These are phyloP conservation scores for Penicillium sp. DNA, from an alignment of 2,329 filamentous ascomycete species.

Conservation along the genomic window DNA sequence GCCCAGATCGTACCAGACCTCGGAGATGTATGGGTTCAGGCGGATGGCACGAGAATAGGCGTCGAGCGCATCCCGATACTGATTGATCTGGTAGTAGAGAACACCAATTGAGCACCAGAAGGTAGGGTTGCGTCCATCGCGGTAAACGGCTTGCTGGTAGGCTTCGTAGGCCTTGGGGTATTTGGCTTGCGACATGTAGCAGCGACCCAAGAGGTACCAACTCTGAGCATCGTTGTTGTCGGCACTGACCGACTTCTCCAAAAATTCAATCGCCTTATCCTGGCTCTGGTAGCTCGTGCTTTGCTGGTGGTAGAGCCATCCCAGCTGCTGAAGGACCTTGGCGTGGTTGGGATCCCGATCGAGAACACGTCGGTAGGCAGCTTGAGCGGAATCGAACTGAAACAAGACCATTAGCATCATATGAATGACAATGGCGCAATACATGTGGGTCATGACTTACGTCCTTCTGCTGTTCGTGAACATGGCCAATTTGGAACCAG, in stretches of 20 bases:
- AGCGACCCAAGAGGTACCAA: constrained; percentile 96
- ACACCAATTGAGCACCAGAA: constrained; percentile 99
- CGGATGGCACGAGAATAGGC: constrained; percentile 96
- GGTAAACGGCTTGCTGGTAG: constrained; percentile 97
- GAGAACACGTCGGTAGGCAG: constrained; percentile 87
- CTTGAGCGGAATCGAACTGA: constrained; percentile 89
- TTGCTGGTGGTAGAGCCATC: constrained; percentile 96
- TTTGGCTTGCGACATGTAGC: constrained; percentile 99
- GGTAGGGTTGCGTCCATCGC: constrained; percentile 93
- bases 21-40: constrained; percentile 95
- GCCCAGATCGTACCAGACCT: constrained; percentile 98
- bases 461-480: constrained; percentile 98
- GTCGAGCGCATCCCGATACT: constrained; percentile 96
- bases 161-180: constrained; percentile 98
- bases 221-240: constrained; percentile 95
- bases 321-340: constrained; percentile 95
- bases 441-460: constrained; percentile 55
- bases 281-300: constrained; percentile 89
- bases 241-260: constrained; percentile 96
- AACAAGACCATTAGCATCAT: constrained; percentile 5
- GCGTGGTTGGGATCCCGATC: constrained; percentile 95
- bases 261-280: constrained; percentile 92
- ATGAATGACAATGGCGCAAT: not conserved
- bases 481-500: constrained; percentile 99
- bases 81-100: constrained; percentile 98